Evolutionary conservation across 1,284 basidiomycete genomes (phyloP).

Genomic region (Fomitopsis betulina): DNA sequence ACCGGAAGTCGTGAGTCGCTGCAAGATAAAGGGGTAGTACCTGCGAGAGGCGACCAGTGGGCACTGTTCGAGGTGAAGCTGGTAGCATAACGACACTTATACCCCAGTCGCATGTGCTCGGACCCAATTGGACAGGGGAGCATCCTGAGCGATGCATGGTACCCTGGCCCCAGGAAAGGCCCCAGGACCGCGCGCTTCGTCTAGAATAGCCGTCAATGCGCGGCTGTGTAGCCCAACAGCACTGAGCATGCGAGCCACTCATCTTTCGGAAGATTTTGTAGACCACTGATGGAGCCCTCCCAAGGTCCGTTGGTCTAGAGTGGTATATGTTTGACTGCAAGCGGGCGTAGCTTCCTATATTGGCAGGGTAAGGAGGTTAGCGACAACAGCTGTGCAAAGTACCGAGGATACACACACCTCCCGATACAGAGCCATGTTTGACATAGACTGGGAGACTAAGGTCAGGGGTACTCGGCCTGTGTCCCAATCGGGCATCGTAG

Average conservation of each 20-base stretch:
- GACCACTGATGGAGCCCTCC: not conserved
- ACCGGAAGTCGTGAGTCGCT: not conserved
- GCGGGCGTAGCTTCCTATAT: not conserved
- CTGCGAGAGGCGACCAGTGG: too few species aligned
- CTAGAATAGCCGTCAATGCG: not conserved
- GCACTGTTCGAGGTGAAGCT: too few species aligned
- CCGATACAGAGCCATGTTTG: too few species aligned
- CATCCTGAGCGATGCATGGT: not conserved
- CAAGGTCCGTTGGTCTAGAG: not conserved
- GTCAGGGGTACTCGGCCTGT: too few species aligned
- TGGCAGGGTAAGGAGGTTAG: not conserved
- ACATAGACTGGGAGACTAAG: too few species aligned
- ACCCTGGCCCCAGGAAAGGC: not conserved
- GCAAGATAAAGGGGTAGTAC: too few species aligned
- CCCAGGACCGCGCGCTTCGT: not conserved
- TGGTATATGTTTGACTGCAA: not conserved
- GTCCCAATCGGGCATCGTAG: too few species aligned
- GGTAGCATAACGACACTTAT: not conserved
- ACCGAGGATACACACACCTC: too few species aligned
- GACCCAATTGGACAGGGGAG: not conserved
- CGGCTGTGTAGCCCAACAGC: not conserved
- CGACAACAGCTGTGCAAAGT: not conserved
- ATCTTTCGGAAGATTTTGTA: not conserved
- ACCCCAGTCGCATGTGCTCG: not conserved
- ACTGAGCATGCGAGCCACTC: not conserved